Conservation (phyloP, 768 basidiomycete species). For the Leccinum olivaceopallidum region DNA sequence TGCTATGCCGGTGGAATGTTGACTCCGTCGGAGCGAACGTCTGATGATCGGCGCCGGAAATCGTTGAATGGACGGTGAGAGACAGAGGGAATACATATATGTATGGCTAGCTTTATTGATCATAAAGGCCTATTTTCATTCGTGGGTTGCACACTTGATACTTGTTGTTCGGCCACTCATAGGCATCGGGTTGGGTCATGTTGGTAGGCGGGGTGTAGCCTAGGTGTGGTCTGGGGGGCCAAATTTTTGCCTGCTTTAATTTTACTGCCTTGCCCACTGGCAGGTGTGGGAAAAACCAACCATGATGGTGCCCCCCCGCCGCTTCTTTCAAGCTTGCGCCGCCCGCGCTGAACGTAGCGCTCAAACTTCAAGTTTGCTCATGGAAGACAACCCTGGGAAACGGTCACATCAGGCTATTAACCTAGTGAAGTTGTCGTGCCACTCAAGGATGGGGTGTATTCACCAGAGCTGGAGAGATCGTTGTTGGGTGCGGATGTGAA, state of each 20-base stretch:
- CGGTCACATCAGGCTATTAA: not conserved
- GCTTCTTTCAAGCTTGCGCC: not conserved
- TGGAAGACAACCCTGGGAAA: not conserved
- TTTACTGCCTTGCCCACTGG: too few relatives aligned
- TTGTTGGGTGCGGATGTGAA: slow-evolving; percentile 60
- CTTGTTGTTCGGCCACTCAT: too few relatives aligned
- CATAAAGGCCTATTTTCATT: not conserved
- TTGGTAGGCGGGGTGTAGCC: too few relatives aligned
- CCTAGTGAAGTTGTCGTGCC: slow-evolving; percentile 38
- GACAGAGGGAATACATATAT: not conserved
- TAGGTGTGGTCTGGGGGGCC: too few relatives aligned
- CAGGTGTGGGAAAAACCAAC: too few relatives aligned
- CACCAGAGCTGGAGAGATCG: slow-evolving; percentile 48
- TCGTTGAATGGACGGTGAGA: slow-evolving; percentile 5
- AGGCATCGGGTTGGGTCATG: too few relatives aligned
- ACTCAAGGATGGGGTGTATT: slow-evolving; percentile 56
- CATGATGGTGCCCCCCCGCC: not conserved
- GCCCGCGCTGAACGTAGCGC: not conserved
- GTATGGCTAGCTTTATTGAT: not conserved
- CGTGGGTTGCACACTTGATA: too few relatives aligned
- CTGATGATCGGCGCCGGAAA: not conserved
- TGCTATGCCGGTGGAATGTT: not conserved
- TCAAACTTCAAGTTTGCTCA: not conserved
- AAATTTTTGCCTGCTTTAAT: too few relatives aligned
- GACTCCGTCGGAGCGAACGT: not conserved